Evolutionary conservation across 164 flowering plant species (phyloP).

Genomic region (Taxillus chinensis): DNA sequence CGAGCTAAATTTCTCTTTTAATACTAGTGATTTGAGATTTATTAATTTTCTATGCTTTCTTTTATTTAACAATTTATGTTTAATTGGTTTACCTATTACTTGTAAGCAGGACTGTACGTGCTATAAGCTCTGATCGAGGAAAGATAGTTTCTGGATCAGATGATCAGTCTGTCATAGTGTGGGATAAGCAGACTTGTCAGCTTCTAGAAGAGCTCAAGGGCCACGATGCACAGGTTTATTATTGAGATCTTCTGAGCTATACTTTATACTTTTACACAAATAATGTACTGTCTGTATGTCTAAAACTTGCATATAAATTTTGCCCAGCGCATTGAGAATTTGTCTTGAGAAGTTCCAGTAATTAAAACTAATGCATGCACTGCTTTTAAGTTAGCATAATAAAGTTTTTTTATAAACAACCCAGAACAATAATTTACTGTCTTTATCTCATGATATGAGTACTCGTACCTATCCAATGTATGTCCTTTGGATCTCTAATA

Average conservation of each 20-base stretch:
- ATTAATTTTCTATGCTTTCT: background rate
- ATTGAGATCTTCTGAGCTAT: background rate
- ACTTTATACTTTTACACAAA: too few species aligned
- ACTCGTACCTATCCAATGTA: too few species aligned
- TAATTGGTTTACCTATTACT: background rate
- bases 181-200: slow-evolving; percentile 95
- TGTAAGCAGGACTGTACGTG: slow-evolving; percentile 64
- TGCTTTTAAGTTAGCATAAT: too few species aligned
- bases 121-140: slow-evolving; percentile 88
- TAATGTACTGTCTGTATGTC: too few species aligned
- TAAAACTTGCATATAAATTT: too few species aligned
- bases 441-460: too few species aligned
- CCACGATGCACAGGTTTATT: slow-evolving; percentile 72
- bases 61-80: background rate
- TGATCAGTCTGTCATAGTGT: slow-evolving; percentile 81
- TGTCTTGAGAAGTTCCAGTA: too few species aligned
- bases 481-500: too few species aligned
- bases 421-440: too few species aligned
- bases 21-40: background rate
- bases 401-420: too few species aligned
- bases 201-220: slow-evolving; percentile 92
- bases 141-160: slow-evolving; percentile 96
- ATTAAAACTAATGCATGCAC: too few species aligned
- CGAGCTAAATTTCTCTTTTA: background rate
- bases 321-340: too few species aligned